Base-by-base conservation (phyloP, 768 basidiomycete genomes). In the Rhizopogon vesiculosus region DNA sequence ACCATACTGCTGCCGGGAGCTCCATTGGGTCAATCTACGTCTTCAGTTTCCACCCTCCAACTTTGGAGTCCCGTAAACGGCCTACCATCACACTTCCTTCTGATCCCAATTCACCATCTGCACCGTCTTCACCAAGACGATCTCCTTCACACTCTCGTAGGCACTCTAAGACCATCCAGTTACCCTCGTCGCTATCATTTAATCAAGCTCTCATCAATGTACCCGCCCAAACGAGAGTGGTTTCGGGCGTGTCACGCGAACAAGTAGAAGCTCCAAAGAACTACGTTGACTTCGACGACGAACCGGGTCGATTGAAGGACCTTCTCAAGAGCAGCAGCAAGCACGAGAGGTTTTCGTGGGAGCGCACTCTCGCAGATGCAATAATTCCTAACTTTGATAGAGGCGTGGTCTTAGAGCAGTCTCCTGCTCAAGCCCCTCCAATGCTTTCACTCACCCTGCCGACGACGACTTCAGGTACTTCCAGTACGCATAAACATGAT, bases 211-310 rank as follows among this genome's bases (percentile, higher is more conserved):
- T 82, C 4, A 85, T 87, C 64, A 74, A 74, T 39, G 69, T 85
- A 10, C 70, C 79, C n/a, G 70, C 78, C 28, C 80, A 83, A 50
- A 78, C 87, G 16, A 77, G 81, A 5, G 78, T 86, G 5, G 86
- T 89, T 1, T 87, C 89, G n/a, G 85, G 83, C 10, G 71, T 93
- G 5, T 88, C 83, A 7, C 74, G 74, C 8, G 86, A 89, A 57
- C 80, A 80, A 56, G 88, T 81, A 0, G 87, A 91, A 66, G 91
- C 90, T 0, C 83, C 88, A 0, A 89, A 81, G 70, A 89, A 84
- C 60, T 85, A 81, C 62, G 85, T 91, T 1, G 91, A 93, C 64
- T 90, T 84, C 55, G 91, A 92, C 2, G 87, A 91, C 43, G 91
- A 93, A 64, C 77, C 85, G 2, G 86, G 85, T 53, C 85, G 83